Percentiles rank a stretch among this genome's conserved stretches.
Conservation (phyloP, 108 stramenopile species). For the Schizochytrium sp. region DNA sequence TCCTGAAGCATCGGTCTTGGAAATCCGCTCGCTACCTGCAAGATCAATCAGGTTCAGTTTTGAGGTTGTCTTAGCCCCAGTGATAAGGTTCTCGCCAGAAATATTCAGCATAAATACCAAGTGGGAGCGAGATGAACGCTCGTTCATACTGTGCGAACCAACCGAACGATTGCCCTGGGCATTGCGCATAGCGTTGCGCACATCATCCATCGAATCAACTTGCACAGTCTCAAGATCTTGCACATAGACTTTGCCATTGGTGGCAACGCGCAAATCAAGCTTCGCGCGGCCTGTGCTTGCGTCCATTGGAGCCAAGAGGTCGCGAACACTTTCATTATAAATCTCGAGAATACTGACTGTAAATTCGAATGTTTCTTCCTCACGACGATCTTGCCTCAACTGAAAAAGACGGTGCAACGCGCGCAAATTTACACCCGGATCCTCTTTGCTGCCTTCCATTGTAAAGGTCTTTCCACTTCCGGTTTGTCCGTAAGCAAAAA, state of each 20-base stretch:
- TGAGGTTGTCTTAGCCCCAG: constrained; percentile 23
- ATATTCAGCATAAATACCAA: constrained; percentile 70
- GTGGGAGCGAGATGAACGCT: constrained; percentile 73
- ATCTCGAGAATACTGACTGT: constrained; percentile 76
- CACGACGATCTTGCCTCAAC: constrained; percentile 73
- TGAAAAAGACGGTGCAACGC: constrained; percentile 84
- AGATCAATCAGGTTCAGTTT: constrained; percentile 69
- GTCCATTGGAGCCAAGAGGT: constrained; percentile 71
- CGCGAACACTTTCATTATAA: constrained; percentile 77
- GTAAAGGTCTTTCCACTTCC: constrained; percentile 75
- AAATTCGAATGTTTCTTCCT: constrained; percentile 70
- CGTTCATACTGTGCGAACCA: constrained; percentile 78
- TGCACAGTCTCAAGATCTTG: constrained; percentile 76
- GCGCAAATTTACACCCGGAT: constrained; percentile 77
- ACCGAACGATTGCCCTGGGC: constrained; percentile 72
- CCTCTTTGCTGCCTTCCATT: constrained; percentile 73
- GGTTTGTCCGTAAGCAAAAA: constrained; percentile 73
- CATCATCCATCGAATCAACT: constrained; percentile 67
- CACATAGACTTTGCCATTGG: constrained; percentile 82
- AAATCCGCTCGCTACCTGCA: constrained; percentile 68
- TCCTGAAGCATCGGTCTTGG: constrained; percentile 76
- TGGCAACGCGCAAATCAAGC: constrained; percentile 73
- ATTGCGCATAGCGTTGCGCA: constrained; percentile 64
- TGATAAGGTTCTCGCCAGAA: constrained; percentile 66
- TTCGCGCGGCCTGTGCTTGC: constrained; percentile 51